A percentile compares a stretch with the other conserved stretches of the same genome.
These are phyloP conservation scores for Neofusicoccum sp. DNA, from an alignment of 2,329 filamentous ascomycete species.

Conservation along the genomic window DNA sequence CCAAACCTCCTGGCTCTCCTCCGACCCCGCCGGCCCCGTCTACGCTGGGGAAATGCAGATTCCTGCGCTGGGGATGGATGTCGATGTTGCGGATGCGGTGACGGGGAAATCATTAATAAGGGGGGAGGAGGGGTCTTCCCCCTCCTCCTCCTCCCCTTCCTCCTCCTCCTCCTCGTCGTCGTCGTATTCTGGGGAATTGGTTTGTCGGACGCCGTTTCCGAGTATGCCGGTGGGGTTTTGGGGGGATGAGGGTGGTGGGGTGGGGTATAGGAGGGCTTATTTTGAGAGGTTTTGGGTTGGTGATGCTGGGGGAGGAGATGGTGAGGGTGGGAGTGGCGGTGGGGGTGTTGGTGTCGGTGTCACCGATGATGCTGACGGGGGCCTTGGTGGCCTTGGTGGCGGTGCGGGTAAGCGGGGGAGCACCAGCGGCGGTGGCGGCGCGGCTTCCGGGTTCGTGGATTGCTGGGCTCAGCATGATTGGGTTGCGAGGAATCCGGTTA, in stretches of 20 bases:
- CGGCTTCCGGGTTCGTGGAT: too few species aligned
- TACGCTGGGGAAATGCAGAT: constrained; percentile 44
- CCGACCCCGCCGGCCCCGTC: constrained; percentile 58
- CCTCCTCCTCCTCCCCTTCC: constrained; percentile 57
- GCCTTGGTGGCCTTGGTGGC: too few species aligned
- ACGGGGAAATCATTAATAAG: constrained; percentile 69
- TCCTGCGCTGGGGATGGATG: background rate
- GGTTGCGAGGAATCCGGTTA: constrained; percentile 66
- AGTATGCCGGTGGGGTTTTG: constrained; percentile 64
- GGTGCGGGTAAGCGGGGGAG: too few species aligned
- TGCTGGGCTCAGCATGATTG: constrained; percentile 84
- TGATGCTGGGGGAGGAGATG: too few species aligned
- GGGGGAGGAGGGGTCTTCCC: constrained; percentile 46
- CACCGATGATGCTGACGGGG: too few species aligned
- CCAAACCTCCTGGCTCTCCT: background rate
- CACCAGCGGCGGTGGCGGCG: too few species aligned
- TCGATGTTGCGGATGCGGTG: constrained; percentile 63
- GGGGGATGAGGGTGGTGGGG: constrained; percentile 41
- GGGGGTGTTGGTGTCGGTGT: too few species aligned
- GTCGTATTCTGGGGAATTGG: constrained; percentile 81
- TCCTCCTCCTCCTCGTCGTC: too few species aligned
- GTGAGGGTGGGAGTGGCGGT: too few species aligned
- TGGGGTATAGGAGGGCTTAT: constrained; percentile 45
- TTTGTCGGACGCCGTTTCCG: constrained; percentile 68
- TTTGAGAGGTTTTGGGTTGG: constrained; percentile 49